Evolutionary conservation across 2,329 filamentous ascomycete species (phyloP).

Genomic region (Proliferodiscus dingleyae): DNA sequence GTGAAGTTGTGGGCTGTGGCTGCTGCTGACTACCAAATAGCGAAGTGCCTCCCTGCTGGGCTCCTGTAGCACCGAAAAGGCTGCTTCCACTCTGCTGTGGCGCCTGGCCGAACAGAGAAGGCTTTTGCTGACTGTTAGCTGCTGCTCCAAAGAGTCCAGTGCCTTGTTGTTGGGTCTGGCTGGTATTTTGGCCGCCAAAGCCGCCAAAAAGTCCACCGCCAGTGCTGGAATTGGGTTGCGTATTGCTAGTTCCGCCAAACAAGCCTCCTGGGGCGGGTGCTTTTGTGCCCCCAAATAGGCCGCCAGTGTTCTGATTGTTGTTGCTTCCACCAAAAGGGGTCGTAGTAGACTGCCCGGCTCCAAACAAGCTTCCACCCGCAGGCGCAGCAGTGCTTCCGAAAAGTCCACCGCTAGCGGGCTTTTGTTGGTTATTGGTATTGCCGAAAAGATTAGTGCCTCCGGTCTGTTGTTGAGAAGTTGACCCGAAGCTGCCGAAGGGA

Average conservation of each 20-base stretch:
- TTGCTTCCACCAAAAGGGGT: constrained; percentile 36
- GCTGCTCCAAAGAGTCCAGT: constrained; percentile 46
- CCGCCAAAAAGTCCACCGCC: constrained; percentile 42
- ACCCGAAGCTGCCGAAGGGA: constrained; percentile 36
- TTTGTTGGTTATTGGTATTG: constrained; percentile 30
- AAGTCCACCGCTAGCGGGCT: constrained; percentile 28
- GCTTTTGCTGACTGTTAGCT: constrained; percentile 49
- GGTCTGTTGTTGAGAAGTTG: constrained; percentile 37
- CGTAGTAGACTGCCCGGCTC: constrained; percentile 34
- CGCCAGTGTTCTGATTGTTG: constrained; percentile 33
- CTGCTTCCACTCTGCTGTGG: constrained; percentile 42
- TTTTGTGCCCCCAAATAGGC: constrained; percentile 38
- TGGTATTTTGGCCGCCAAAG: constrained; percentile 34
- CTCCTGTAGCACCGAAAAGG: constrained; percentile 45
- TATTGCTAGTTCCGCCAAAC: constrained; percentile 36
- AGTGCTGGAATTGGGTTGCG: constrained; percentile 30
- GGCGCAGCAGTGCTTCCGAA: constrained; percentile 25
- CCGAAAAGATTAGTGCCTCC: constrained; percentile 35
- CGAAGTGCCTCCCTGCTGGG: constrained; percentile 22
- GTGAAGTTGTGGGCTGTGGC: constrained; percentile 47
- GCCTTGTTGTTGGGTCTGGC: constrained; percentile 36
- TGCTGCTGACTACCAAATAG: constrained; percentile 35
- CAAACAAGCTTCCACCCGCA: constrained; percentile 35
- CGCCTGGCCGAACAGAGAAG: constrained; percentile 45
- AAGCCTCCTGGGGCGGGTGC: constrained; percentile 35